Base-by-base conservation (phyloP, 1,139 yeast species). In the Geotrichum armillariae region DNA sequence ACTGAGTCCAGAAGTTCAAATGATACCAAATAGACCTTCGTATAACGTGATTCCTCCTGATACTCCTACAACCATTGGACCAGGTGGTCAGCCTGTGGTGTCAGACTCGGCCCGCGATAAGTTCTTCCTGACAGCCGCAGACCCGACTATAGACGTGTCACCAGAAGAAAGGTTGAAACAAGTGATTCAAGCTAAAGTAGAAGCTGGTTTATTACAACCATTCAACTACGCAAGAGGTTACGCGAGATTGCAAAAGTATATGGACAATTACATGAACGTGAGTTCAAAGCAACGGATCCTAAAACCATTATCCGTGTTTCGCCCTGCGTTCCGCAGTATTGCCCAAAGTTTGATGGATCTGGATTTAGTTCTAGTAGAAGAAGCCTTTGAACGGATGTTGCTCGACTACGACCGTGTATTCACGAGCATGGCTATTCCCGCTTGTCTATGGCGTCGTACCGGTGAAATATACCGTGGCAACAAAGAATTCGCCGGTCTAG, bases 381-480 rank as follows among this genome's bases (percentile, higher is more conserved):
- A 91, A 66, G 85, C 86, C 50, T 91, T 91, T 66, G 98, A 91
- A 68, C 75, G 97, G 55, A 87, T 91, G 95, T 70, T 91, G 44
- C 72, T 91, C 49, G 96, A 93, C 61, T 90, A 91, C 63, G 98
- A 91, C 66, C 77, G 98, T 41, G 96, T 91, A 2, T 91, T 91
- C 67, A 90, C 98, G 0, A 85, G 96, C 4, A 90, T 91, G 96
- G 96, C 97, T 7, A 90, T 93, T 52, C 98, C 98, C 0, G 97
- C 98, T 0, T 91, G 98, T 69, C 75, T 91, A 34, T 91, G 98
- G 98, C 75, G 98, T 61, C 83, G 98, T 60, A 91, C 98, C 0
- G 98, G 98, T 1, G 98, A 91, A 61, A 91, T 91, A 3, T 91
- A 89, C 62, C 73, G 98, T 56, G 98, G 97, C 1, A 91, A 91